Percentiles rank a stretch among this genome's conserved stretches.
These are phyloP conservation scores for Schwanniomyces occidentalis DNA, from an alignment of 805 yeast species.

Conservation along the genomic window DNA sequence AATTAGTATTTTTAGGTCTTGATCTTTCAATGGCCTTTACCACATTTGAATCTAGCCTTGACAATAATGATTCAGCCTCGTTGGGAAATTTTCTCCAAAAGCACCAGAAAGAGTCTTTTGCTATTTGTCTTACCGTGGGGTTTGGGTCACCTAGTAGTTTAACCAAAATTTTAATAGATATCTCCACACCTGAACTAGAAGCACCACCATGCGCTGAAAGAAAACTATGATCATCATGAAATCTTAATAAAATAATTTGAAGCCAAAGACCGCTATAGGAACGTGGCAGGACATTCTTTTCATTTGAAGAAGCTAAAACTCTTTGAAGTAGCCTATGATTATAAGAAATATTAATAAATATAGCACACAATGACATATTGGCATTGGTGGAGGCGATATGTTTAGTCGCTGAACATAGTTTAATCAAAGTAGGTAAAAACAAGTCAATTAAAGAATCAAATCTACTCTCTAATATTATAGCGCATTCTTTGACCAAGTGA, in stretches of 20 bases:
- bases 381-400: constrained; percentile 62
- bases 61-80: constrained; percentile 43
- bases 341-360: constrained; percentile 57
- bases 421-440: constrained; percentile 48
- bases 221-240: constrained; percentile 33
- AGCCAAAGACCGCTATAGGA: constrained; percentile 70
- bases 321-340: constrained; percentile 51
- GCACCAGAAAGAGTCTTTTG: constrained; percentile 75
- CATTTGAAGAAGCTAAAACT: constrained; percentile 54
- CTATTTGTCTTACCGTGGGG: constrained; percentile 73
- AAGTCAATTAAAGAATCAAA: constrained; percentile 54
- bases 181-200: constrained; percentile 29
- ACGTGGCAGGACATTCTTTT: constrained; percentile 72
- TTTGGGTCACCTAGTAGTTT: constrained; percentile 78
- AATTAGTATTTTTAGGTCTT: constrained; percentile 42
- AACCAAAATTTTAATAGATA: constrained; percentile 49
- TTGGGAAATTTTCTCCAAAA: constrained; percentile 55
- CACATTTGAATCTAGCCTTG: constrained; percentile 44
- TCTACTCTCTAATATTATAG: constrained; percentile 35
- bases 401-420: constrained; percentile 60
- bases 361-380: constrained; percentile 52
- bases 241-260: constrained; percentile 57
- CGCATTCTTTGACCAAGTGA: constrained; percentile 70
- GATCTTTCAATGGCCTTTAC: constrained; percentile 63
- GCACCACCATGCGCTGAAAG: constrained; percentile 27